phyloP scores from a whole-genome alignment of 176 grass and related monocot species.

The Oryza australiensis region DNA sequence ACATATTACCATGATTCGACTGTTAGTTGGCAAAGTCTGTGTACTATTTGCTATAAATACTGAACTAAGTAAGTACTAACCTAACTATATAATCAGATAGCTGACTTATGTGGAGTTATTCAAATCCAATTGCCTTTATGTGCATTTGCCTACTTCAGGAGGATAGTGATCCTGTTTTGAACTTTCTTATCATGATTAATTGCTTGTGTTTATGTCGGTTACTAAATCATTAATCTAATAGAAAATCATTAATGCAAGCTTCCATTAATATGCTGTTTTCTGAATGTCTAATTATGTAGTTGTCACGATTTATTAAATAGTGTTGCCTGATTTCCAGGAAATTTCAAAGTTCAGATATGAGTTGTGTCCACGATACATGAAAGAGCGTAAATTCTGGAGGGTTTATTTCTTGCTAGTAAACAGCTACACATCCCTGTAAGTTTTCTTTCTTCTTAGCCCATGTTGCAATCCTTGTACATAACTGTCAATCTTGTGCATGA shows the following conservation, averaged over 20 bases:
- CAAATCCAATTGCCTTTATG: background rate
- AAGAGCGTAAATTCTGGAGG: constrained; percentile 97
- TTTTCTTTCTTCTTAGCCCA: constrained; percentile 10
- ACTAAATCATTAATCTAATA: background rate
- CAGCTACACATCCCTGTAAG: constrained; percentile 77
- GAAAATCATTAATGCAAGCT: background rate
- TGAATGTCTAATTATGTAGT: background rate
- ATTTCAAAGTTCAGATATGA: constrained; percentile 99
- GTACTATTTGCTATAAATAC: background rate
- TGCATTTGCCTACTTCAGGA: background rate
- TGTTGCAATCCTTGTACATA: background rate
- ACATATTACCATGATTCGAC: background rate
- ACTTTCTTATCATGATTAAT: background rate
- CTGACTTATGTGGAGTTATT: background rate
- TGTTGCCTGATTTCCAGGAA: constrained; percentile 66
- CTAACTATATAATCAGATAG: background rate
- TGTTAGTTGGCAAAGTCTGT: background rate
- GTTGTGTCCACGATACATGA: constrained; percentile 96
- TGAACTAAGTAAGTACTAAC: background rate
- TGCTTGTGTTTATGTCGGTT: background rate
- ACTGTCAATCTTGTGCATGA: background rate
- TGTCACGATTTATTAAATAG: background rate
- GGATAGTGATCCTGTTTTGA: background rate
- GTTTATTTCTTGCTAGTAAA: constrained; percentile 93
- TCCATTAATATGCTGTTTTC: background rate